These are phyloP conservation scores for Lachancea thermotolerans DNA, from an alignment of 805 yeast species.

Conservation along the genomic window DNA sequence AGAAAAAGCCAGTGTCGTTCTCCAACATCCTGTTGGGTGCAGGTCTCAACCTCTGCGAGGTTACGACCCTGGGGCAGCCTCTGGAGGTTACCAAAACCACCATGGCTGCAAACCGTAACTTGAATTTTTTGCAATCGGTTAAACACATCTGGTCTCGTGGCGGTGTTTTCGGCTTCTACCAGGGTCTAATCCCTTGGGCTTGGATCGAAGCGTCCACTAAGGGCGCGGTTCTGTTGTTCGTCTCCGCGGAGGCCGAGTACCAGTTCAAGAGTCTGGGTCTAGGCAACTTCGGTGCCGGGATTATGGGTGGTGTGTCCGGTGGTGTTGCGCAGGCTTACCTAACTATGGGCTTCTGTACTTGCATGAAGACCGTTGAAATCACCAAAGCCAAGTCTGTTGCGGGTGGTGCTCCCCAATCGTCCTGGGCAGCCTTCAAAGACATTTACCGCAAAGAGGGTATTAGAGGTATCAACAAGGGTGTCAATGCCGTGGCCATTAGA, in stretches of 20 bases:
- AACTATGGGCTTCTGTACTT: slow-evolving; percentile 97
- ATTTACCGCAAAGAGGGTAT: slow-evolving; percentile 84
- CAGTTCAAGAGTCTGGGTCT: slow-evolving; percentile 57
- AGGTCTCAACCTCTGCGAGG: slow-evolving; percentile 86
- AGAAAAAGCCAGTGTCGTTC: slow-evolving; percentile 82
- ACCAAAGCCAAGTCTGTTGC: slow-evolving; percentile 75
- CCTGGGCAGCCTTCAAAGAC: slow-evolving; percentile 80
- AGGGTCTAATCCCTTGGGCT: slow-evolving; percentile 98
- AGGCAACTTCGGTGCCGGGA: slow-evolving; percentile 74
- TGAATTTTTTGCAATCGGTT: slow-evolving; percentile 61
- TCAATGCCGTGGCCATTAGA: slow-evolving; percentile 97
- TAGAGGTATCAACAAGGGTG: slow-evolving; percentile 94
- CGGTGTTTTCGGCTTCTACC: slow-evolving; percentile 87
- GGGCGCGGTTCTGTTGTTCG: slow-evolving; percentile 92
- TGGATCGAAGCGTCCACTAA: slow-evolving; percentile 99
- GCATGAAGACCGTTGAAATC: slow-evolving; percentile 98
- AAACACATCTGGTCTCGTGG: slow-evolving; percentile 87
- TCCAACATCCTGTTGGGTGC: slow-evolving; percentile 92
- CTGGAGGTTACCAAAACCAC: slow-evolving; percentile 94
- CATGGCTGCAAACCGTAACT: slow-evolving; percentile 91
- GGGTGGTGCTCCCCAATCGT: slow-evolving; percentile 66
- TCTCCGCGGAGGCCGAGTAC: slow-evolving; percentile 88
- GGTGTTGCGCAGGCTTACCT: slow-evolving; percentile 95
- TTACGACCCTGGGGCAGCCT: slow-evolving; percentile 93
- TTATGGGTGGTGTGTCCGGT: slow-evolving; percentile 92